Evolutionary conservation across 2,329 filamentous ascomycete genomes (phyloP), one percentile per base, ranked within the genome.

Genomic region (Venturia aucupariae): DNA sequence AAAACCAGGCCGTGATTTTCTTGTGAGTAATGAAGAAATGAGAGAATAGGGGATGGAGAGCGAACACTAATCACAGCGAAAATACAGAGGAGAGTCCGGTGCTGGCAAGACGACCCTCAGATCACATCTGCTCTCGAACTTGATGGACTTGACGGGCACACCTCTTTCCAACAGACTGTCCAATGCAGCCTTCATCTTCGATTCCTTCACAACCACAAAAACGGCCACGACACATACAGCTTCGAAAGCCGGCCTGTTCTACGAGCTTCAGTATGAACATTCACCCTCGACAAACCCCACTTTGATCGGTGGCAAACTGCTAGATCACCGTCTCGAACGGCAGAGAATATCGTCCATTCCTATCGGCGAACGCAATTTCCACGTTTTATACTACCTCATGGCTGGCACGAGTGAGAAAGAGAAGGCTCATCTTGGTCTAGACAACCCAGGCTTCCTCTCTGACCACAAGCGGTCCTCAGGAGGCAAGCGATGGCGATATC

Each of bases 221-320:
- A 96, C 93, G 1, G 87, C 92, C 41, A 97, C 93, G 1, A 97
- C 93, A 0, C 92, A 92, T 1, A 96, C 91, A 1, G 94, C 94
- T 35, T 97, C 93, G 61, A 97, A 97, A 76, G 89, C 94, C 13
- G 94, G 94, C 67, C 83, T 99, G 19, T 96, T 96, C 74, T 94
- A 94, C 74, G 94, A 99, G 75, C 82, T 99, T 51, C 94, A 99
- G 76, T 99, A 99, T 74, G 93, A 99, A 74, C 96, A 90, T 0
- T 86, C 90, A 0, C 88, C 92, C 0, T 89, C 88, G 0, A 87
- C 90, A 32, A 92, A 89, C 71, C 94, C 94, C 0, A 86, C 92
- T 2, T 82, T 99, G 35, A 90, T 99, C 68, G 94, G 94, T 77
- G 93, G 91, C 70, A 97, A 99, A 77, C 82, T 99, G 19, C 82